Conservation (phyloP, 1,139 yeast genomes). For the Saccharomyces hybrid region DNA sequence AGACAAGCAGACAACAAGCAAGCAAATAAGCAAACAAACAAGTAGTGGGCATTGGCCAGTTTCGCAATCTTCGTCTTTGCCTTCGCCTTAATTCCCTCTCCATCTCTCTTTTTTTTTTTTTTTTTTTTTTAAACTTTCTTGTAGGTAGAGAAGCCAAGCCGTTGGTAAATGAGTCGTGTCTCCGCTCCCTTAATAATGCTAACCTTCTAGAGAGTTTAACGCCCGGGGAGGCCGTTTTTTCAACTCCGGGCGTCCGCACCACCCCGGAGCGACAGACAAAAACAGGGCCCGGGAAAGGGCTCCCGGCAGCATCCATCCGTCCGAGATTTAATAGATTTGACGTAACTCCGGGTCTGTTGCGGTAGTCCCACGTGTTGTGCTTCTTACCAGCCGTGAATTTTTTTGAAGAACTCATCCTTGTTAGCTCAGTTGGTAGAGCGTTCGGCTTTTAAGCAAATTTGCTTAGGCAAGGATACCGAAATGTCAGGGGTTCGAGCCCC, state of each 20-base stretch:
- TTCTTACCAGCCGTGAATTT: too few species aligned
- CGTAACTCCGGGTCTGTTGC: background rate
- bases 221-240: background rate
- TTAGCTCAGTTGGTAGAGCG: constrained; percentile 35
- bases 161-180: background rate
- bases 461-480: constrained; percentile 31
- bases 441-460: constrained; percentile 30
- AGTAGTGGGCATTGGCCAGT: background rate
- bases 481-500: constrained; percentile 37
- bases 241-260: background rate
- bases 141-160: background rate
- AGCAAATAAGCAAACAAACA: background rate
- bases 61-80: background rate
- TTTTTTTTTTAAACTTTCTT: background rate
- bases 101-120: too few species aligned
- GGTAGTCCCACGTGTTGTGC: too few species aligned
- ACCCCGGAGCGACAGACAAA: background rate
- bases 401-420: constrained; percentile 30
- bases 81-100: background rate
- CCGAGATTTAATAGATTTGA: background rate
- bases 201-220: background rate
- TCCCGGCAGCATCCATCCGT: background rate
- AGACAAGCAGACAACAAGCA: background rate
- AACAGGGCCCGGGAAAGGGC: background rate
- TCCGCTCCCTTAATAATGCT: background rate